phyloP scores from a whole-genome alignment of 1,139 yeast genomes.

The Sugiyamaella grinbergsii region DNA sequence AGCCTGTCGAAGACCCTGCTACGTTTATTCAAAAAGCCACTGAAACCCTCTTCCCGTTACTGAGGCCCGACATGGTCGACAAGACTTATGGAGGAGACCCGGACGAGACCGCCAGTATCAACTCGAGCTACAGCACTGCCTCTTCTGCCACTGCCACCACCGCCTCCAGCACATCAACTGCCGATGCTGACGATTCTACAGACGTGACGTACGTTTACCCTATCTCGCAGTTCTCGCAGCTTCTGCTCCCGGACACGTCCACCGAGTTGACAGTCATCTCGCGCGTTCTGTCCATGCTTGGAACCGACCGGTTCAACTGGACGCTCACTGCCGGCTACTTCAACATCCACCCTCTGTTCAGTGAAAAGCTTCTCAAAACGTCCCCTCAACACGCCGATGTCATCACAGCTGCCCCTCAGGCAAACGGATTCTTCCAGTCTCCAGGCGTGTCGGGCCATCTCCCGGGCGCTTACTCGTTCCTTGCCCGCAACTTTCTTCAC shows the following conservation, averaged over 20 bases:
- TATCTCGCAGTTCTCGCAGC: slow-evolving; percentile 85
- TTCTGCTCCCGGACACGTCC: slow-evolving; percentile 63
- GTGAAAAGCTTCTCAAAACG: slow-evolving; percentile 59
- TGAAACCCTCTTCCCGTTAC: slow-evolving; percentile 56
- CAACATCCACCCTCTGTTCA: slow-evolving; percentile 80
- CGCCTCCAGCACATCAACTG: slow-evolving; percentile 7
- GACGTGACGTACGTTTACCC: slow-evolving; percentile 82
- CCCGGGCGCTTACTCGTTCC: slow-evolving; percentile 83
- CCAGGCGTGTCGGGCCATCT: slow-evolving; percentile 78
- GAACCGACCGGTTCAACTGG: slow-evolving; percentile 67
- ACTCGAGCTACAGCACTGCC: too few relatives aligned
- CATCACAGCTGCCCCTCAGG: slow-evolving; percentile 85
- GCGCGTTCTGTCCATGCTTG: slow-evolving; percentile 58
- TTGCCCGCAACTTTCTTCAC: slow-evolving; percentile 69
- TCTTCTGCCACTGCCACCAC: background rate
- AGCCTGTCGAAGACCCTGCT: slow-evolving; percentile 63
- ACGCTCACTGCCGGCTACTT: slow-evolving; percentile 96
- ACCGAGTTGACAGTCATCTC: slow-evolving; percentile 79
- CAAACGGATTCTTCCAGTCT: slow-evolving; percentile 89
- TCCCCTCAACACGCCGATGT: slow-evolving; percentile 63
- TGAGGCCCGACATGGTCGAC: slow-evolving; percentile 36
- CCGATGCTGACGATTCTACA: slow-evolving; percentile 22
- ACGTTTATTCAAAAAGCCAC: slow-evolving; percentile 65
- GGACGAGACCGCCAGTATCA: too few relatives aligned
- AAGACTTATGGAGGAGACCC: too few relatives aligned